These are phyloP conservation scores for Suhomyces guaymorum DNA, from an alignment of 1,139 yeast genomes.

Conservation along the genomic window DNA sequence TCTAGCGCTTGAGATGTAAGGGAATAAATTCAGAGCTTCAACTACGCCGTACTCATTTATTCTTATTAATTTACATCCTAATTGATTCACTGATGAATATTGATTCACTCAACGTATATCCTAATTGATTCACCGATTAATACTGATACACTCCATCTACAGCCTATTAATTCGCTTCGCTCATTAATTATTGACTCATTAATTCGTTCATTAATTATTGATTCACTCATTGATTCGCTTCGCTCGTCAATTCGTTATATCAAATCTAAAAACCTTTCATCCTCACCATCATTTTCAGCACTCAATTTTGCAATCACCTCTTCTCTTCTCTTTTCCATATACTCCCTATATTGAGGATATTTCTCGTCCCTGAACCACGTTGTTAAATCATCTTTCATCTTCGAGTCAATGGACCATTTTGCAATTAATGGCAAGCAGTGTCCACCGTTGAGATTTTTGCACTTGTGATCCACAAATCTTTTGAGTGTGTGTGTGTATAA, in stretches of 20 bases:
- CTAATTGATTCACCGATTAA: no score
- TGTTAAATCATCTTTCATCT: slow-evolving; percentile 27
- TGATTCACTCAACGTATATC: no score
- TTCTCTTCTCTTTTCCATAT: slow-evolving; percentile 30
- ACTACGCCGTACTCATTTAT: no score
- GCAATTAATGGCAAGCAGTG: slow-evolving; percentile 36
- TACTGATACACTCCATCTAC: no score
- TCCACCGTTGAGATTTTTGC: slow-evolving; percentile 29
- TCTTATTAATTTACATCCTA: no score
- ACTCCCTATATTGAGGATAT: slow-evolving; percentile 24
- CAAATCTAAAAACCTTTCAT: slow-evolving; percentile 37
- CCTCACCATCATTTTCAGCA: slow-evolving; percentile 23
- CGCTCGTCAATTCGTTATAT: slow-evolving; percentile 20
- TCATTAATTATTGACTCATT: no score
- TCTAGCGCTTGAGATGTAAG: no score
- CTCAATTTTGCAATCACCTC: slow-evolving; percentile 31
- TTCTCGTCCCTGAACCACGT: slow-evolving; percentile 25
- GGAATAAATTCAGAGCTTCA: no score
- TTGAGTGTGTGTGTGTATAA: slow-evolving; percentile 32
- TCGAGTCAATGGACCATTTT: slow-evolving; percentile 40
- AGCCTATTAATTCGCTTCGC: no score
- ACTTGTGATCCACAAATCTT: slow-evolving; percentile 30
- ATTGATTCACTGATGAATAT: no score
- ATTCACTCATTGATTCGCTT: no score
- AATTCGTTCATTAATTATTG: no score